Evolutionary conservation across 805 yeast species (phyloP).

Genomic region (Sugiyamaella qingdaonensis): DNA sequence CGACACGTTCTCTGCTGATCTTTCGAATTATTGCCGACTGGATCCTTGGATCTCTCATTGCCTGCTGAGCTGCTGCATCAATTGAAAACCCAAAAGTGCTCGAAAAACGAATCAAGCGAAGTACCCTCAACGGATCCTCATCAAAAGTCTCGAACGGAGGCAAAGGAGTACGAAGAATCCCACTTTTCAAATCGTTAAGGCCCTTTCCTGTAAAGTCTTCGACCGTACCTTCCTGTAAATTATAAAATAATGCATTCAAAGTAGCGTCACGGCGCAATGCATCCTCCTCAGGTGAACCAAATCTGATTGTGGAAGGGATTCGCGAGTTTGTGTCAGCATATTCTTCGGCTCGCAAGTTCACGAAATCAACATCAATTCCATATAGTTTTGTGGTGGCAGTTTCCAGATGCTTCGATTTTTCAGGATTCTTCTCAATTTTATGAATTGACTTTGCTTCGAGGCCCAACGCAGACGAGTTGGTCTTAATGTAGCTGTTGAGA

Average conservation of each 20-base stretch:
- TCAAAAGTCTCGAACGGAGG: constrained; percentile 78
- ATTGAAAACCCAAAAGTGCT: constrained; percentile 66
- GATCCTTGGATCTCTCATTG: constrained; percentile 62
- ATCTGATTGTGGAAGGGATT: constrained; percentile 67
- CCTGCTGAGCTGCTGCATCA: constrained; percentile 49
- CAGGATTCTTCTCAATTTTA: constrained; percentile 88
- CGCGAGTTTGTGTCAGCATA: constrained; percentile 74
- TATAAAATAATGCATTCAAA: constrained; percentile 85
- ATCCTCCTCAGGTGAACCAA: constrained; percentile 90
- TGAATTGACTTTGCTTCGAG: constrained; percentile 47
- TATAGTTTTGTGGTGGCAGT: constrained; percentile 89
- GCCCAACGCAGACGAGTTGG: constrained; percentile 30
- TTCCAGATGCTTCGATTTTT: constrained; percentile 91
- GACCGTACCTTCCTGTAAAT: constrained; percentile 58
- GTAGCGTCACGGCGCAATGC: constrained; percentile 95
- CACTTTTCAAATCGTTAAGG: constrained; percentile 60
- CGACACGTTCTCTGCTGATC: constrained; percentile 86
- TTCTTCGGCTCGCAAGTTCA: constrained; percentile 81
- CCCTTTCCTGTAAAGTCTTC: constrained; percentile 87
- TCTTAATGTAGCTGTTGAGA: constrained; percentile 46
- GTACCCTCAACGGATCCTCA: constrained; percentile 90
- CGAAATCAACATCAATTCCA: constrained; percentile 88
- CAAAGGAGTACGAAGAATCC: constrained; percentile 82
- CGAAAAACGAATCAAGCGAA: constrained; percentile 83
- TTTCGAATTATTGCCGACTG: constrained; percentile 59